A percentile compares a stretch with the other conserved stretches of the same genome.
Conservation (phyloP, 2,329 filamentous ascomycete genomes). For the Phyllosticta paracitricarpa region DNA sequence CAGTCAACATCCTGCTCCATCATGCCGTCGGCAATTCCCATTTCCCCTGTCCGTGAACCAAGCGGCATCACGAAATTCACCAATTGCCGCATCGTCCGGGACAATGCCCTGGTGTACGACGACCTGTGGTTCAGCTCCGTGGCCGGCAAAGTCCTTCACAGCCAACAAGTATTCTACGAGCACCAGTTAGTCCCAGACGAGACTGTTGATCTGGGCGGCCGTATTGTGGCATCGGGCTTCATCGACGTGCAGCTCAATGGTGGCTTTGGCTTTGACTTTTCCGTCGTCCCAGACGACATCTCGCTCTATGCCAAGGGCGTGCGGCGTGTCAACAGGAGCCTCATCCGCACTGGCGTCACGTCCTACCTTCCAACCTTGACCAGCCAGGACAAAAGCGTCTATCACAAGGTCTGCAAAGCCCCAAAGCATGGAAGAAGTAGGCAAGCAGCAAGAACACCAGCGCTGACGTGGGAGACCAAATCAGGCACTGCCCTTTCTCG, state of each 20-base stretch:
- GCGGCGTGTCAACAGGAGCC: slow-evolving; percentile 56
- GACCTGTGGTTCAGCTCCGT: slow-evolving; percentile 83
- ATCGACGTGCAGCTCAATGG: slow-evolving; percentile 92
- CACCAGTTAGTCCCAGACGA: slow-evolving; percentile 59
- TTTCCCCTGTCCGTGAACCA: slow-evolving; percentile 4
- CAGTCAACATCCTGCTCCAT: neutral
- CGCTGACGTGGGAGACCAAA: slow-evolving; percentile 1
- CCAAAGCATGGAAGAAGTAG: neutral
- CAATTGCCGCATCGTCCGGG: slow-evolving; percentile 70
- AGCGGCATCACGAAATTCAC: slow-evolving; percentile 71
- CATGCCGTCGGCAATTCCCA: slow-evolving; percentile 32
- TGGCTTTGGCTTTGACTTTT: slow-evolving; percentile 88
- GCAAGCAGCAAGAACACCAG: neutral
- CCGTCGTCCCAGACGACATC: slow-evolving; percentile 59
- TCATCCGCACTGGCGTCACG: slow-evolving; percentile 75
- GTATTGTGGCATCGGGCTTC: slow-evolving; percentile 74
- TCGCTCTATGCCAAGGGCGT: slow-evolving; percentile 64
- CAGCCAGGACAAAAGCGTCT: slow-evolving; percentile 70
- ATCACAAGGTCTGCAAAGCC: slow-evolving; percentile 51
- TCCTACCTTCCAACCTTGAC: slow-evolving; percentile 80
- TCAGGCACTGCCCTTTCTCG: slow-evolving; percentile 65
- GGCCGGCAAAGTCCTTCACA: slow-evolving; percentile 72
- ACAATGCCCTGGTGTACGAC: slow-evolving; percentile 56
- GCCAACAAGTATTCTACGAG: slow-evolving; percentile 56
- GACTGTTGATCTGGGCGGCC: slow-evolving; percentile 69